These are phyloP conservation scores for Solanum pimpinellifolium DNA, from an alignment of 257 asterid species.

Conservation along the genomic window DNA sequence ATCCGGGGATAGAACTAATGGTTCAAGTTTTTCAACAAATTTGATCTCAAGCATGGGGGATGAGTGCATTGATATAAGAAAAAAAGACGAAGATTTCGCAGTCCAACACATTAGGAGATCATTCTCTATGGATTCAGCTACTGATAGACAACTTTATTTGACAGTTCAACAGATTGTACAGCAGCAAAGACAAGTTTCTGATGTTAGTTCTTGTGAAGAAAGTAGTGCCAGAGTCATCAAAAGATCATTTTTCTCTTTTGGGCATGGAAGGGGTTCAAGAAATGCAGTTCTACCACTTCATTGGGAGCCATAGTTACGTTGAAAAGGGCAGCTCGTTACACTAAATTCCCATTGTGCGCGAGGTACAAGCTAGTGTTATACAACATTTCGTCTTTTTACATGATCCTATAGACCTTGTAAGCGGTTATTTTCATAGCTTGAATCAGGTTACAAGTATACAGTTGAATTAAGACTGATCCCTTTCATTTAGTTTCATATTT, in stretches of 20 bases:
- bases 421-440: not conserved
- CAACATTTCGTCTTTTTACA: not conserved
- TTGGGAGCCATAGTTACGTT: constrained; percentile 13
- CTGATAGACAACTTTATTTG: constrained; percentile 41
- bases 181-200: constrained; percentile 14
- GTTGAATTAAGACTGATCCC: not conserved
- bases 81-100: constrained; percentile 37
- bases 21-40: not conserved
- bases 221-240: constrained; percentile 32
- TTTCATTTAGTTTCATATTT: not conserved
- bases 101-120: constrained; percentile 67
- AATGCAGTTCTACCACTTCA: constrained; percentile 53
- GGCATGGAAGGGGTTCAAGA: constrained; percentile 62
- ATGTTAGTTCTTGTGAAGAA: constrained; percentile 23
- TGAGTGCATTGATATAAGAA: constrained; percentile 53
- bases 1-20: constrained; percentile 1
- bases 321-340: not conserved
- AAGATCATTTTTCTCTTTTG: constrained; percentile 63
- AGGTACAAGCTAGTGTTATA: not conserved
- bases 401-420: not conserved
- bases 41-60: constrained; percentile 49
- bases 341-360: not conserved
- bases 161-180: constrained; percentile 50
- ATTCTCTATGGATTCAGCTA: constrained; percentile 80
- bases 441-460: not conserved